These are phyloP conservation scores for Urtica urens DNA, from an alignment of 306 rosid genomes.

Conservation along the genomic window DNA sequence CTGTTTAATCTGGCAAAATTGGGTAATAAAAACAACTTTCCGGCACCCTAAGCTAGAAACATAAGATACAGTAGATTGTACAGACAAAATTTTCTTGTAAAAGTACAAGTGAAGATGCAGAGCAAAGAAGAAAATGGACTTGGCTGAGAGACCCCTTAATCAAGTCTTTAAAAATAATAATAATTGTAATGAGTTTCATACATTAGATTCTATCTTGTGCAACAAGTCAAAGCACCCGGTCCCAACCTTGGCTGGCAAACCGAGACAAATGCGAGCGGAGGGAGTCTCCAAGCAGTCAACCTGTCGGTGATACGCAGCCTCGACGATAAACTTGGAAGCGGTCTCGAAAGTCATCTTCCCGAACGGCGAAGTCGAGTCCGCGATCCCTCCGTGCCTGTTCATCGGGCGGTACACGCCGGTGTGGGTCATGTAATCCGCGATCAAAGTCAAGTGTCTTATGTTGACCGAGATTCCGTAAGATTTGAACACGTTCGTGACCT, in stretches of 20 bases:
- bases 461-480: conserved; percentile 75
- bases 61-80: neutral
- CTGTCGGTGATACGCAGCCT: conserved; percentile 68
- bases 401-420: conserved; percentile 63
- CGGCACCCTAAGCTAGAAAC: neutral
- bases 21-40: neutral
- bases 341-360: conserved; percentile 77
- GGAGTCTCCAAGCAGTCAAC: conserved; percentile 73
- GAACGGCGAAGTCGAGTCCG: conserved; percentile 64
- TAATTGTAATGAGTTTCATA: neutral
- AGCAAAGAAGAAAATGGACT: neutral
- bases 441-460: conserved; percentile 68
- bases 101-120: neutral
- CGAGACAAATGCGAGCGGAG: conserved; percentile 81
- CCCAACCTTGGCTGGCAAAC: conserved; percentile 75
- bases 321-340: conserved; percentile 69
- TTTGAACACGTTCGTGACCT: conserved; percentile 63
- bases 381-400: conserved; percentile 53
- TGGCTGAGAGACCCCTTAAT: neutral
- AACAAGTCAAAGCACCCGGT: conserved; percentile 73
- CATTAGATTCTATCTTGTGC: conserved; percentile 36
- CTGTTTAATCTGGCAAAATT: neutral
- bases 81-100: neutral
- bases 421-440: conserved; percentile 79
- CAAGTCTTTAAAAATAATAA: too few species aligned